These are phyloP conservation scores for Cladophialophora immunda DNA, from an alignment of 2,329 filamentous ascomycete species.

Conservation along the genomic window DNA sequence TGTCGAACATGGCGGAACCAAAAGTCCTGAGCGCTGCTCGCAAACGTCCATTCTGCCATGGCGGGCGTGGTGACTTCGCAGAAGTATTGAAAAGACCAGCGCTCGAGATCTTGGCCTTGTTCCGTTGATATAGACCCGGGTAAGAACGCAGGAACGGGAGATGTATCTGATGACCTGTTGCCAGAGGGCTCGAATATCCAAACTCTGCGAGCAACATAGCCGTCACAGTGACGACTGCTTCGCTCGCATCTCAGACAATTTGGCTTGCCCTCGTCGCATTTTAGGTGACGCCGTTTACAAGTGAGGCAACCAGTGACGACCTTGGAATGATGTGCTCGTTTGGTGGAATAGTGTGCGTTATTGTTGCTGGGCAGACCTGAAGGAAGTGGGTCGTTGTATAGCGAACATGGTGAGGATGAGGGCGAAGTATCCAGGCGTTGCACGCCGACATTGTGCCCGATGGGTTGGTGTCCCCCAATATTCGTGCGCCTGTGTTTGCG, in stretches of 20 bases:
- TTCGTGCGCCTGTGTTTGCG: neutral
- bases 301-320: neutral
- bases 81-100: conserved; percentile 6
- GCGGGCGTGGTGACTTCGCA: neutral
- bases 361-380: neutral
- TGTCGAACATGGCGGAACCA: neutral
- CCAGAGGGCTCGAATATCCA: neutral
- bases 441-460: neutral
- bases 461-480: neutral
- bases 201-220: neutral
- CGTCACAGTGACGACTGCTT: neutral
- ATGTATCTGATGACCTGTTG: neutral
- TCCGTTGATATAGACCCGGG: neutral
- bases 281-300: neutral
- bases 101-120: neutral
- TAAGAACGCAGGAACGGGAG: neutral
- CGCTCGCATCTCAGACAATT: conserved; percentile 1
- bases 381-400: neutral
- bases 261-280: neutral
- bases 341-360: too few relatives aligned
- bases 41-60: conserved; percentile 7
- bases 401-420: neutral
- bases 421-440: neutral
- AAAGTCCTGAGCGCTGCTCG: neutral
- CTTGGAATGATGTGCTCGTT: neutral